These are phyloP conservation scores for Durotheca rogersii DNA, from an alignment of 495 filamentous ascomycete genomes.

Conservation along the genomic window DNA sequence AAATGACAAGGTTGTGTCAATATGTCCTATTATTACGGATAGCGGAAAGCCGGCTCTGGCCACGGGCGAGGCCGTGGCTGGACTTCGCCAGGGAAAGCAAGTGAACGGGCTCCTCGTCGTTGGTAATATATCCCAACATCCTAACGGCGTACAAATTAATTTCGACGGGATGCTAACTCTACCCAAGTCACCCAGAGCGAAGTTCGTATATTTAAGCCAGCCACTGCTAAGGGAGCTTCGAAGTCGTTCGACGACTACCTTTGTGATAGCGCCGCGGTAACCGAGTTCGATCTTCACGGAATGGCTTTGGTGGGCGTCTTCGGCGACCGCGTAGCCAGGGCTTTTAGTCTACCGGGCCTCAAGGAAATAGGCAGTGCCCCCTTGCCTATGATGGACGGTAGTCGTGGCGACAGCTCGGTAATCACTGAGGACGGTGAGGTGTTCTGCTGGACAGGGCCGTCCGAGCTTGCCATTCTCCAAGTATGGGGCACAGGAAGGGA, in stretches of 20 bases:
- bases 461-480: conserved; percentile 75
- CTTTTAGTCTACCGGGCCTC: conserved; percentile 80
- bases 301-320: conserved; percentile 82
- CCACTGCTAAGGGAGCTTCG: conserved; percentile 79
- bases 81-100: conserved; percentile 67
- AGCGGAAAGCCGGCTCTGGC: conserved; percentile 74
- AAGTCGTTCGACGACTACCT: conserved; percentile 81
- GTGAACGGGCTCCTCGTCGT: conserved; percentile 67
- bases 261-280: conserved; percentile 74
- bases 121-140: conserved; percentile 41
- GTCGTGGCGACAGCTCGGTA: conserved; percentile 62
- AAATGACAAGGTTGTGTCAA: conserved; percentile 71
- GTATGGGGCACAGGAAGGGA: conserved; percentile 72
- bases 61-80: conserved; percentile 67
- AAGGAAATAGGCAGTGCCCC: conserved; percentile 76
- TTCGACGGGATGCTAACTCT: conserved; percentile 1
- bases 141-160: neutral
- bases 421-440: conserved; percentile 77
- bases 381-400: conserved; percentile 68
- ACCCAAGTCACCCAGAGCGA: conserved; percentile 66
- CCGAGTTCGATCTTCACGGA: conserved; percentile 68
- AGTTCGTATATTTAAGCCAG: conserved; percentile 81
- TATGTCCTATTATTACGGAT: conserved; percentile 76
- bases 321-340: conserved; percentile 71
- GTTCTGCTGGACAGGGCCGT: conserved; percentile 85